These are phyloP conservation scores for Lipomyces lipofer DNA, from an alignment of 805 yeast species.

Conservation along the genomic window DNA sequence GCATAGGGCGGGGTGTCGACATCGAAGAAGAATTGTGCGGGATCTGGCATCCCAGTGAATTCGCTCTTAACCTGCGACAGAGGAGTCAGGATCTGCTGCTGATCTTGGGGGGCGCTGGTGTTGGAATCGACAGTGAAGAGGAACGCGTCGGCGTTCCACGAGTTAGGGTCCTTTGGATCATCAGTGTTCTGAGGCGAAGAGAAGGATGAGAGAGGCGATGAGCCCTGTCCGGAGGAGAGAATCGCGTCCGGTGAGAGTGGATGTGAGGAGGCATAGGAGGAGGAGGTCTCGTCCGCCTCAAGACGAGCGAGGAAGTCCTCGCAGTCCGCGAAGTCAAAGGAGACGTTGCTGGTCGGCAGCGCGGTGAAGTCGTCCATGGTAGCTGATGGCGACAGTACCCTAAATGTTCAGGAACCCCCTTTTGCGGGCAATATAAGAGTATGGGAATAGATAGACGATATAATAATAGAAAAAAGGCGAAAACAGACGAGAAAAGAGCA, in stretches of 20 bases:
- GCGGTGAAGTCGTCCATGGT: conserved; percentile 20
- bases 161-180: conserved; percentile 15
- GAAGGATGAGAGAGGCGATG: conserved; percentile 28
- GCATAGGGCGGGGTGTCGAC: background rate
- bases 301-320: conserved; percentile 34
- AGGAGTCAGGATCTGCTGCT: background rate
- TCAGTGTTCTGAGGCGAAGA: conserved; percentile 14
- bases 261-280: conserved; percentile 21
- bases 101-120: background rate
- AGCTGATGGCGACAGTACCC: too few species aligned
- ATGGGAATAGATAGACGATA: too few species aligned
- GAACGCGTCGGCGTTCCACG: conserved; percentile 22
- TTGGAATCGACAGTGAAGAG: conserved; percentile 23
- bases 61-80: conserved; percentile 1
- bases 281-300: conserved; percentile 27
- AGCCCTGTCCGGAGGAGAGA: conserved; percentile 26
- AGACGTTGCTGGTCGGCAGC: conserved; percentile 2
- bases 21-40: conserved; percentile 7
- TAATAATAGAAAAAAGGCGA: too few species aligned
- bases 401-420: too few species aligned
- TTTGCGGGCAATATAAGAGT: too few species aligned
- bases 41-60: background rate
- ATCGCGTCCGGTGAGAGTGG: conserved; percentile 26
- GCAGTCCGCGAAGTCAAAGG: conserved; percentile 34
- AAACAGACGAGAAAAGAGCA: too few species aligned